These are phyloP conservation scores for Cutaneotrichosporon cavernicola DNA, from an alignment of 1,284 basidiomycete genomes.

Conservation along the genomic window DNA sequence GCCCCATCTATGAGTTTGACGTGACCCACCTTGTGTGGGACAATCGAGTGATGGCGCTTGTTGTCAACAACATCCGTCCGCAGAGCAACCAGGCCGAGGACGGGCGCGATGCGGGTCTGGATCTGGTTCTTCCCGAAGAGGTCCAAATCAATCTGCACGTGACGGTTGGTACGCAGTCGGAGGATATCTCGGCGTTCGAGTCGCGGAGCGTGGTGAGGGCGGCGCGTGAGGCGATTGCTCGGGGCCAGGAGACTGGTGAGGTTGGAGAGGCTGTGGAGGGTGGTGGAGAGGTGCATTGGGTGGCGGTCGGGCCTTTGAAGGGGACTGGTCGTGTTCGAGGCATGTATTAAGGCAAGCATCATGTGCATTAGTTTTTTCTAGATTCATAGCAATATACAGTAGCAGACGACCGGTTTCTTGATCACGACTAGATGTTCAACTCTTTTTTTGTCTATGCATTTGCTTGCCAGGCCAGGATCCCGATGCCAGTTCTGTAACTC, in stretches of 20 bases:
- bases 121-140: conserved; percentile 55
- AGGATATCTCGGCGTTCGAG: conserved; percentile 66
- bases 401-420: background rate
- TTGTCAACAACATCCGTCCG: conserved; percentile 61
- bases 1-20: conserved; percentile 63
- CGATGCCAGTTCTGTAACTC: too few species aligned
- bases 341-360: conserved; percentile 28
- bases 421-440: background rate
- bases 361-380: background rate
- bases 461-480: too few species aligned
- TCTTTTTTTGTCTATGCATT: background rate
- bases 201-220: conserved; percentile 37
- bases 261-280: conserved; percentile 35
- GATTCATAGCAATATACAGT: too few species aligned
- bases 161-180: conserved; percentile 74
- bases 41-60: conserved; percentile 73
- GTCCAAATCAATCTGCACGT: conserved; percentile 68
- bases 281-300: conserved; percentile 39
- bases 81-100: conserved; percentile 47
- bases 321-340: conserved; percentile 38
- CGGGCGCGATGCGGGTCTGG: conserved; percentile 18
- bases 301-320: conserved; percentile 26
- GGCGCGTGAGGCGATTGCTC: conserved; percentile 33
- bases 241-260: conserved; percentile 29
- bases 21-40: conserved; percentile 73